Conservation (phyloP, 768 basidiomycete species). For the Panellus pusillus region DNA sequence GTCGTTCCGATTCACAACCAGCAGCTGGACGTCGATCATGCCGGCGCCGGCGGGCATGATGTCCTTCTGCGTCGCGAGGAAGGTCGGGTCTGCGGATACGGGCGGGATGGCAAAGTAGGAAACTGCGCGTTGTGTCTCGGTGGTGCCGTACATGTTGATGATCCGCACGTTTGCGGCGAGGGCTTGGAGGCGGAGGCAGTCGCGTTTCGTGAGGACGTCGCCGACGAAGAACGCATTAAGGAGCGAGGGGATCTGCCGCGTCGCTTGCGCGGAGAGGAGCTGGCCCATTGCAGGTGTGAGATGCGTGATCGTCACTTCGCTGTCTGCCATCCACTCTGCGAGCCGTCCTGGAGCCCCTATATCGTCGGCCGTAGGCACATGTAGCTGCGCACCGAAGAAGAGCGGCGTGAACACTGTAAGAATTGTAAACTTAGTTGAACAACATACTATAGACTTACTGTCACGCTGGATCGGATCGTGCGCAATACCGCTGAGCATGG, state of each 20-base stretch:
- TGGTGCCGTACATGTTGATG: conserved; percentile 99
- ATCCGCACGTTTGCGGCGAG: conserved; percentile 91
- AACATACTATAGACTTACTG: conserved; percentile 59
- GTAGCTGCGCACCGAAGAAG: conserved; percentile 93
- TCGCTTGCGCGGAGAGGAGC: conserved; percentile 76
- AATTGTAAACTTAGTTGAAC: conserved; percentile 7
- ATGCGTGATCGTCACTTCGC: conserved; percentile 91
- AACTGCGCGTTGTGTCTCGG: conserved; percentile 98
- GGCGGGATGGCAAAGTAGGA: conserved; percentile 95
- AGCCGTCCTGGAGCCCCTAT: conserved; percentile 96
- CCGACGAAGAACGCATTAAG: conserved; percentile 96
- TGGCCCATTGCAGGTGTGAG: conserved; percentile 99
- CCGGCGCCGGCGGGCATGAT: conserved; percentile 97
- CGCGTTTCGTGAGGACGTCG: conserved; percentile 97
- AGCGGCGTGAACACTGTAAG: conserved; percentile 92
- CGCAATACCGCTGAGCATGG: conserved; percentile 98
- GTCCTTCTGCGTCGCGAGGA: conserved; percentile 92
- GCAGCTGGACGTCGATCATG: conserved; percentile 96
- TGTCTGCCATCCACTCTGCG: conserved; percentile 97
- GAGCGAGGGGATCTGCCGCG: conserved; percentile 86
- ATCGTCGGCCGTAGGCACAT: conserved; percentile 95
- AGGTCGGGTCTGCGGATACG: conserved; percentile 79
- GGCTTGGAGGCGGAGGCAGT: conserved; percentile 90
- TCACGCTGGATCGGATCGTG: conserved; percentile 99
- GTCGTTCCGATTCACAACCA: conserved; percentile 92